Percentiles rank a stretch among this genome's conserved stretches.
Evolutionary conservation across 208 protist genomes (phyloP).

Genomic region (Strigomonas culicis): DNA sequence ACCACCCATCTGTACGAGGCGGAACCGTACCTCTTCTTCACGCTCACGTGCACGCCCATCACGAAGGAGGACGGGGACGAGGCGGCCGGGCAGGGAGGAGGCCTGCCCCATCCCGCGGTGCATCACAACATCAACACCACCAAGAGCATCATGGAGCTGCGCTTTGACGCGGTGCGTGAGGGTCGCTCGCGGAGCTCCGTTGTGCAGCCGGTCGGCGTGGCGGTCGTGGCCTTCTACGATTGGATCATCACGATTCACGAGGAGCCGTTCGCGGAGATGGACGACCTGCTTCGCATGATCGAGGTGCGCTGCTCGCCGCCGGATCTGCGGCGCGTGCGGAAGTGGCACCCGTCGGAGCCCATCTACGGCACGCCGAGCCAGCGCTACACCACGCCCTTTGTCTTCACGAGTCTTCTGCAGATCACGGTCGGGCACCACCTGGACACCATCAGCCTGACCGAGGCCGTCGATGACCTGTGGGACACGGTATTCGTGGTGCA

Average conservation of each 20-base stretch:
- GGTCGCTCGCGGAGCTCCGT: slow-evolving; percentile 37
- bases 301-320: slow-evolving; percentile 48
- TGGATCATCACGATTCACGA: slow-evolving; percentile 89
- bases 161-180: slow-evolving; percentile 69
- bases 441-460: slow-evolving; percentile 67
- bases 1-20: slow-evolving; percentile 26
- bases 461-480: slow-evolving; percentile 59
- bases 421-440: slow-evolving; percentile 79
- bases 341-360: slow-evolving; percentile 5
- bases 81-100: neutral
- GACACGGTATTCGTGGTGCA: slow-evolving; percentile 68
- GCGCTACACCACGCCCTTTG: slow-evolving; percentile 61
- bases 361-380: slow-evolving; percentile 8
- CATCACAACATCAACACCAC: slow-evolving; percentile 8
- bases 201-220: slow-evolving; percentile 50
- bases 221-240: slow-evolving; percentile 67
- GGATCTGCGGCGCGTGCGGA: neutral
- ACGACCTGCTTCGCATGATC: slow-evolving; percentile 75
- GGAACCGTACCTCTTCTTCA: slow-evolving; percentile 65
- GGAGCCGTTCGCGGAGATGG: slow-evolving; percentile 82
- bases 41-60: slow-evolving; percentile 67
- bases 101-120: neutral
- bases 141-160: slow-evolving; percentile 78
- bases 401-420: slow-evolving; percentile 71
- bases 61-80: neutral